Base-by-base conservation (phyloP, 2,329 filamentous ascomycete genomes). In the Colletotrichum chrysophilum region DNA sequence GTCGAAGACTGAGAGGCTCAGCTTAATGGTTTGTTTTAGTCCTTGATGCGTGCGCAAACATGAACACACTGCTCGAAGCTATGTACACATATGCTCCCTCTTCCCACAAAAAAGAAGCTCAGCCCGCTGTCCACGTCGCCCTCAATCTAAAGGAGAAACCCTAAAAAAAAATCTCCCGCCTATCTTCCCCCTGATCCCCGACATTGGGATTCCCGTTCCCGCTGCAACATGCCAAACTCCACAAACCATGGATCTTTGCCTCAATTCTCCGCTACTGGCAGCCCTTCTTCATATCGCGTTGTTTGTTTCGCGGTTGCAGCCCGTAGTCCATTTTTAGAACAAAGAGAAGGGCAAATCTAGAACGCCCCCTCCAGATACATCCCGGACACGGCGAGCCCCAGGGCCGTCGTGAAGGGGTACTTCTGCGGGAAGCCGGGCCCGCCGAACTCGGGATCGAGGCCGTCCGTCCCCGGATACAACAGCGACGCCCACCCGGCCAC, bases 391-490 rank as follows among this genome's bases (percentile, higher is more conserved):
- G 71, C 74, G 18, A 76, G 62, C 13, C 74, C 66, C 7, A 75
- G 24, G 9, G 60, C 71, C 30, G 34, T 34, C 5, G 74, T 71
- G 74, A 76, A 76, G 30, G 66, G 52, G 43, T 76, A 71, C 18
- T 75, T 75, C 80, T 87, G 86, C 16, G 86, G 86, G 76, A 86
- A 87, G 7, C 81, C 85, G 0, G 86, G 84, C 9, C 85, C 83
- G 12, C 86, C 86, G 74, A 86, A 87, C 78, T 87, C 86, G 1
- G 85, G 85, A 52, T 87, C 86, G 7, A 86, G 80, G 12, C 86
- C 86, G 76, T 81, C 83, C 6, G 85, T 82, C 18, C 82, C 83
- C 9, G 86, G 86, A 71, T 82, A 87, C 36, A 85, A 70, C 64
- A 83, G 81, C 43, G 85, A 81, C 18, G 79, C 76, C 30, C 86